Base-by-base conservation (phyloP, 768 basidiomycete species). In the Pholiota microspora region DNA sequence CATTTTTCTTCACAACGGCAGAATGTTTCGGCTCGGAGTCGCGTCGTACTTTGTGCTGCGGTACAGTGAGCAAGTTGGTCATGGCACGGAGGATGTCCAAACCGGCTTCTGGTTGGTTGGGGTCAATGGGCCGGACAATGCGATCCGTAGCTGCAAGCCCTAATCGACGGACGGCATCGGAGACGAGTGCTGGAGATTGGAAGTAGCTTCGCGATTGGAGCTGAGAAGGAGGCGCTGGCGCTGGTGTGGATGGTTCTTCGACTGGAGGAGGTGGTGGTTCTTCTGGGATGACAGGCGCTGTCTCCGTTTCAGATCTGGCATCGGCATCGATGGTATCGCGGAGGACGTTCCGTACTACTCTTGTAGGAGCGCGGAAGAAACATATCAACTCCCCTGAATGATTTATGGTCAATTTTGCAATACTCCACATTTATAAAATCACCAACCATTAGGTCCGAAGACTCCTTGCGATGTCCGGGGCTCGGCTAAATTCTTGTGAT, bases 401-500 rank as follows among this genome's bases (percentile, higher is more conserved):
- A 38, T 6, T 12, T 49, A n/a, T 15, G 51, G 42, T 18, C 23
- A 27, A 18, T 35, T 25, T 13, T 15, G 7, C 27, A 27, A 10
- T 25, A 10, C 6, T 23, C n/a, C 34, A 32, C 16, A 32, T 35
- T n/a, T 24, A 21, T 23, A 31, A 10, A 32, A 36, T 7, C 3
- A 64, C 76, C 44, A 55, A 92, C 94, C 94, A 64, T 92, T 92
- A 0, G 90, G 89, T 1, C 93, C 90, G 73, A 95, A 96, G 0
- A 86, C 81, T 2, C 91, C 94, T 63, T 94, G 93, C 1, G 90
- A 92, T 0, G 89, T 92, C 57, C 90, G 74, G 1, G 92, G 88
- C 67, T 94, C 92, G 0, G 89, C 86, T 5, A 93, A 67, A 65
- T 92, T 92, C 70, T 92, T 89, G 60, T 85, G 79, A 47, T 77